These are phyloP conservation scores for Penicillium decumbens DNA, from an alignment of 2,329 filamentous ascomycete species.

Conservation along the genomic window DNA sequence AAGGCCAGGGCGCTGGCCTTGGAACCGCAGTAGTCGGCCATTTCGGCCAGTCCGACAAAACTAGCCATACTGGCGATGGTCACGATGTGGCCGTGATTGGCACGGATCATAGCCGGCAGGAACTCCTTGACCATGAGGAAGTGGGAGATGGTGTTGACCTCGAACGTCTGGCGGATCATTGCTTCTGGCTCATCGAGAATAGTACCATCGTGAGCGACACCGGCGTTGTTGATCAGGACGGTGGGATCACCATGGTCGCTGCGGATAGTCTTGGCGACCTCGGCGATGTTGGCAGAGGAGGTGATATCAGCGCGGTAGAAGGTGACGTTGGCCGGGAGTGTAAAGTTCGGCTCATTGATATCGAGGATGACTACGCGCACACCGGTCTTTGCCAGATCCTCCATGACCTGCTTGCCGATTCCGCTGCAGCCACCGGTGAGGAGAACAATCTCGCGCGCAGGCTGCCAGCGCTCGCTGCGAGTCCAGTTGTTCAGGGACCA, in stretches of 20 bases:
- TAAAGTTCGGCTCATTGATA: conserved; percentile 32
- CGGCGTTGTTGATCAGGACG: conserved; percentile 50
- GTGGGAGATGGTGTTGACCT: conserved; percentile 51
- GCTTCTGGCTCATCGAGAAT: conserved; percentile 46
- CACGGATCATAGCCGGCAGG: conserved; percentile 48
- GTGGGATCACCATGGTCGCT: conserved; percentile 42
- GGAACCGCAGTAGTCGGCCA: conserved; percentile 51
- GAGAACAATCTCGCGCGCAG: conserved; percentile 32
- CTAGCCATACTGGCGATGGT: conserved; percentile 53
- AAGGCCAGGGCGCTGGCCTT: conserved; percentile 52
- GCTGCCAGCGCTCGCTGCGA: conserved; percentile 23
- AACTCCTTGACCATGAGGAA: conserved; percentile 51
- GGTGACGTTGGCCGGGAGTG: conserved; percentile 30
- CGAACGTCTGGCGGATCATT: conserved; percentile 47
- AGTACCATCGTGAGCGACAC: conserved; percentile 45
- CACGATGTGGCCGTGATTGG: conserved; percentile 54
- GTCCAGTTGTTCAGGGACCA: conserved; percentile 33
- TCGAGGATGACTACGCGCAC: conserved; percentile 37
- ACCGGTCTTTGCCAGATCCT: conserved; percentile 27
- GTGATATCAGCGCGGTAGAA: conserved; percentile 41
- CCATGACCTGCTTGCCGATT: conserved; percentile 38
- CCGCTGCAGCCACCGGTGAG: conserved; percentile 38
- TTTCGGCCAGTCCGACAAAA: conserved; percentile 45
- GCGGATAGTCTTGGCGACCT: conserved; percentile 38
- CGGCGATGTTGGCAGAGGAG: conserved; percentile 28